These are phyloP conservation scores for Alternaria sp. DNA, from an alignment of 2,329 filamentous ascomycete genomes.

Conservation along the genomic window DNA sequence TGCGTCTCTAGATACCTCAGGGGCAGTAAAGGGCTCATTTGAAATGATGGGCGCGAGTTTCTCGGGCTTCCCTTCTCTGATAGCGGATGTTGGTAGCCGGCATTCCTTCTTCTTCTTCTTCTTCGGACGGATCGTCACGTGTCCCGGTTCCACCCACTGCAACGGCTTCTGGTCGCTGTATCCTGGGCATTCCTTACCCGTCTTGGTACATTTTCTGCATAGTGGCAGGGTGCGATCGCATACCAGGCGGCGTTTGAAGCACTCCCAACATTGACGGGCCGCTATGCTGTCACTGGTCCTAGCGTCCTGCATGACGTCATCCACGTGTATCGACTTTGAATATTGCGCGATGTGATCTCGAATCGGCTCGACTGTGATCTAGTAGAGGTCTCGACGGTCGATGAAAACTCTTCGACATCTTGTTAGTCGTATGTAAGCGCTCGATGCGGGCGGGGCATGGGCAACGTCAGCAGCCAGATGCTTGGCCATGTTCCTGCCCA, in stretches of 20 bases:
- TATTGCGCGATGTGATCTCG: neutral
- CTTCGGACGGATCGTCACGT: slow-evolving; percentile 23
- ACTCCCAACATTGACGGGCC: slow-evolving; percentile 36
- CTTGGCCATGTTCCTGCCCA: neutral
- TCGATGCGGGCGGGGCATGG: neutral
- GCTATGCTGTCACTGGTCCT: slow-evolving; percentile 8
- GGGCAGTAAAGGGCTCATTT: neutral
- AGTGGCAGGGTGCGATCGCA: slow-evolving; percentile 32
- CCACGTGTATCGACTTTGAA: rapidly evolving
- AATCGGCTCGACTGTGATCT: neutral
- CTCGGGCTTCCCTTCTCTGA: neutral
- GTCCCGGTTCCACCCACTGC: slow-evolving; percentile 32
- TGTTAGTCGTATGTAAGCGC: neutral
- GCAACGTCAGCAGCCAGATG: neutral
- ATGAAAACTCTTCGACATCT: neutral
- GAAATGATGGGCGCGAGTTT: neutral
- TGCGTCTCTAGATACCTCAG: neutral
- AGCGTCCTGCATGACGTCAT: neutral
- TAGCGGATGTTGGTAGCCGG: neutral
- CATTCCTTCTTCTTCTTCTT: neutral
- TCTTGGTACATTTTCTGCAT: slow-evolving; percentile 32
- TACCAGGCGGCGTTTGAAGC: slow-evolving; percentile 32
- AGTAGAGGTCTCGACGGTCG: neutral
- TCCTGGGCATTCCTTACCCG: slow-evolving; percentile 31
- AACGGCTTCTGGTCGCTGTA: slow-evolving; percentile 35